A percentile compares a stretch with the other conserved stretches of the same genome.
phyloP scores from a whole-genome alignment of 148 eudicot genomes.

The Nyssa sinensis region DNA sequence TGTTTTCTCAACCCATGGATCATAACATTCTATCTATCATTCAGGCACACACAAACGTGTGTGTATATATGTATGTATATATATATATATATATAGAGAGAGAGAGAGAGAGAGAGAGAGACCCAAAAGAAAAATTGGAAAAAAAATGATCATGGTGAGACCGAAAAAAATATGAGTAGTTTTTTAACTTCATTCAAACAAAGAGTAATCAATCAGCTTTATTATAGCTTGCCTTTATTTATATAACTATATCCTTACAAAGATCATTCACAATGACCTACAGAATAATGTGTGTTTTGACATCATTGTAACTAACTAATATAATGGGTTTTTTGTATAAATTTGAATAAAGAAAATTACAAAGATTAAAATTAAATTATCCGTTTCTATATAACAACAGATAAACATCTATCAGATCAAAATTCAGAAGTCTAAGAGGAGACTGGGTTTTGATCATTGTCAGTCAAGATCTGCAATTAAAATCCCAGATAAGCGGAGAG shows the following conservation, averaged over 20 bases:
- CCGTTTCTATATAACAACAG: not conserved
- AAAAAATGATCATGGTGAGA: not conserved
- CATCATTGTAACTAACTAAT: not conserved
- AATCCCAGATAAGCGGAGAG: slow-evolving; percentile 11
- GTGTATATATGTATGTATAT: no score
- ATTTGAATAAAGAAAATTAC: not conserved
- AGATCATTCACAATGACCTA: not conserved
- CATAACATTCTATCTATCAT: no score
- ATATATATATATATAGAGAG: no score
- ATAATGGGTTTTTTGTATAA: not conserved
- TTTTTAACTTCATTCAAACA: no score
- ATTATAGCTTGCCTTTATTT: not conserved
- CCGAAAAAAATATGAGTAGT: not conserved
- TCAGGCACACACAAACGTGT: no score
- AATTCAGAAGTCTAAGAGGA: not conserved
- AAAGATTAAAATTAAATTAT: not conserved
- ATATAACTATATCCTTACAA: not conserved
- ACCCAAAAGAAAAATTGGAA: no score
- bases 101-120: no score
- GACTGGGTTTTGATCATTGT: not conserved
- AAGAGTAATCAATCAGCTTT: not conserved
- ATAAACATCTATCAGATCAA: slow-evolving; percentile 5
- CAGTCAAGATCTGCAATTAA: not conserved
- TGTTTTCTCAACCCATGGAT: no score
- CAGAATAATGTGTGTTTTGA: not conserved